Evolutionary conservation across 202 grass and related monocot genomes (phyloP).

Genomic region (Panicum virgatum): DNA sequence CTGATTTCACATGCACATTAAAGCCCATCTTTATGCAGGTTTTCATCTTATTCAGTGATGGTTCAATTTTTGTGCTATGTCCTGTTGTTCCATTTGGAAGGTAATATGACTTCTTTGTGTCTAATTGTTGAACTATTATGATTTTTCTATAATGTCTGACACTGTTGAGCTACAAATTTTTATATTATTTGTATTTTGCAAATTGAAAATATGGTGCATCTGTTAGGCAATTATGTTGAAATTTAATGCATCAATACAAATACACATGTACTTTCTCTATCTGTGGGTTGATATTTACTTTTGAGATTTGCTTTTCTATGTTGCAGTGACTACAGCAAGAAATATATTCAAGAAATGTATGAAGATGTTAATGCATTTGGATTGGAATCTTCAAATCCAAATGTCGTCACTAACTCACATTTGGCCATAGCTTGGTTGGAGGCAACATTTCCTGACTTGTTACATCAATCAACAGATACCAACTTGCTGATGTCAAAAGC

Average conservation of each 20-base stretch:
- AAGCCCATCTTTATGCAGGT: slow-evolving; percentile 53
- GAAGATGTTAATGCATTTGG: slow-evolving; percentile 84
- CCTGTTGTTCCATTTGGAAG: slow-evolving; percentile 99
- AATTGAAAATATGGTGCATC: slow-evolving; percentile 6
- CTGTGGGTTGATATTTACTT: slow-evolving; percentile 22
- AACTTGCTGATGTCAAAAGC: slow-evolving; percentile 59
- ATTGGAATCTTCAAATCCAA: slow-evolving; percentile 70
- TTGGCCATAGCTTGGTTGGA: slow-evolving; percentile 90
- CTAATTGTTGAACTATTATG: background rate
- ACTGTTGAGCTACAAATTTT: slow-evolving; percentile 29
- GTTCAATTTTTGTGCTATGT: slow-evolving; percentile 88
- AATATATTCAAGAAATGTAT: slow-evolving; percentile 79
- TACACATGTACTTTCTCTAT: slow-evolving; percentile 14
- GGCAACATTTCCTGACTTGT: slow-evolving; percentile 85
- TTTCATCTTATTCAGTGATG: slow-evolving; percentile 91
- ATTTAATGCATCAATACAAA: background rate
- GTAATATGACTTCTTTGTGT: slow-evolving; percentile 38
- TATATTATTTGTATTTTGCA: slow-evolving; percentile 2
- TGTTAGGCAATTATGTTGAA: background rate
- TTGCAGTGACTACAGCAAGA: slow-evolving; percentile 69
- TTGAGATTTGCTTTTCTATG: slow-evolving; percentile 19
- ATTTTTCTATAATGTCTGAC: slow-evolving; percentile 21
- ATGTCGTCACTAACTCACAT: slow-evolving; percentile 69
- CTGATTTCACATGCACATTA: slow-evolving; percentile 34
- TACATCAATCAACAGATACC: slow-evolving; percentile 54